These are phyloP conservation scores for Chrysoporthe cubensis DNA, from an alignment of 2,329 filamentous ascomycete species.

Conservation along the genomic window DNA sequence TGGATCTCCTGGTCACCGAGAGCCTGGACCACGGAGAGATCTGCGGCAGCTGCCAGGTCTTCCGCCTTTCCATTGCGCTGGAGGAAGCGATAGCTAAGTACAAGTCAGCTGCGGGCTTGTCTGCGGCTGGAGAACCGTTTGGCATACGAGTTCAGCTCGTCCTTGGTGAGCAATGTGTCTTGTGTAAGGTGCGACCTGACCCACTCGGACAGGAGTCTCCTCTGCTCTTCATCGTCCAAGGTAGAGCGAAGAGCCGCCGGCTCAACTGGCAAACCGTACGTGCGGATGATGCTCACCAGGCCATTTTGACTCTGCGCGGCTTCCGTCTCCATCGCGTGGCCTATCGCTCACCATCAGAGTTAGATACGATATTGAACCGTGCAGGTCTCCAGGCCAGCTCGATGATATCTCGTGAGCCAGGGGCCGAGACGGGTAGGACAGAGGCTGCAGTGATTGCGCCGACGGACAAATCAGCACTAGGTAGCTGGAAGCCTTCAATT, in stretches of 20 bases:
- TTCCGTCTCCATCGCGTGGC: neutral
- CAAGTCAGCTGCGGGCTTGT: neutral
- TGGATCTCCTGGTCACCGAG: constrained; percentile 64
- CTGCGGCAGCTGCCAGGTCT: constrained; percentile 47
- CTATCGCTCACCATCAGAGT: neutral
- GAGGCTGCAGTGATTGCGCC: neutral
- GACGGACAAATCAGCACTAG: neutral
- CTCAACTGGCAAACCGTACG: constrained; percentile 41
- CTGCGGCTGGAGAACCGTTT: neutral
- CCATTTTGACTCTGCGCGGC: neutral
- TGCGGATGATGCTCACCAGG: constrained; percentile 34
- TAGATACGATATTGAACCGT: too few species aligned
- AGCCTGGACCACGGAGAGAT: constrained; percentile 53
- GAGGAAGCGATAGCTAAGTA: constrained; percentile 53
- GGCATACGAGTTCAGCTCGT: constrained; percentile 58
- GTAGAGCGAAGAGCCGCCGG: constrained; percentile 41
- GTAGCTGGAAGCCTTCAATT: neutral
- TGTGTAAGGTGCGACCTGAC: constrained; percentile 50
- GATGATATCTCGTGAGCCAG: neutral
- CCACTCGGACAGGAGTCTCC: constrained; percentile 51
- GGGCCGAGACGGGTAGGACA: neutral
- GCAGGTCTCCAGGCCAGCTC: neutral
- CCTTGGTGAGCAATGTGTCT: constrained; percentile 57
- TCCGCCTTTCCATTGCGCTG: constrained; percentile 54
- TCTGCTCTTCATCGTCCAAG: constrained; percentile 41